Percentiles rank a stretch among this genome's conserved stretches.
Evolutionary conservation across 2,329 filamentous ascomycete genomes (phyloP).

Genomic region (Pleoardoris graminearum): DNA sequence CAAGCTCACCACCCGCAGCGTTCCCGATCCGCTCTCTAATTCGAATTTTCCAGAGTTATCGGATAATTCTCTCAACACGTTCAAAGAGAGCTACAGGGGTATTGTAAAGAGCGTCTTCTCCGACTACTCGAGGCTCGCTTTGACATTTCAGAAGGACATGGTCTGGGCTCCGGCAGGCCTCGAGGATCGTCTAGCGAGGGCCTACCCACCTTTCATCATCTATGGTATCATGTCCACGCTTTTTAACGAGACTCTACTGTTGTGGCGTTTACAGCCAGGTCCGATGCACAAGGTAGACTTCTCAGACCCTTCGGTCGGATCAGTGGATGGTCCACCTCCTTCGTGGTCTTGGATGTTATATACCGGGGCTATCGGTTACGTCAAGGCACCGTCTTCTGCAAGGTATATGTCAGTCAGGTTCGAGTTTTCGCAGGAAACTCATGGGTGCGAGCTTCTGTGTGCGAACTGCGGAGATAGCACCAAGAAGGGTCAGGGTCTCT

Average conservation of each 20-base stretch:
- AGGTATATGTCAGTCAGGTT: neutral
- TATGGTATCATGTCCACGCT: neutral
- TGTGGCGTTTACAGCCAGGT: neutral
- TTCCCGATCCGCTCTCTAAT: neutral
- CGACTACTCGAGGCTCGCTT: neutral
- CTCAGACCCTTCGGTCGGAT: neutral
- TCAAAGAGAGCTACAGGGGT: neutral
- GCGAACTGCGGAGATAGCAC: neutral
- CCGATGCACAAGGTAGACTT: neutral
- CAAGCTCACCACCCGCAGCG: neutral
- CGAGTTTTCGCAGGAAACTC: neutral
- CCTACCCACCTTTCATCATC: neutral
- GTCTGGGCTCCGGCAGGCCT: neutral
- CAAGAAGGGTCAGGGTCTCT: no score
- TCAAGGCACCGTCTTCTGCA: neutral
- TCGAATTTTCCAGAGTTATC: neutral
- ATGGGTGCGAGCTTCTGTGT: neutral
- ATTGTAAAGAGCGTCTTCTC: neutral
- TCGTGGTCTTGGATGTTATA: no score
- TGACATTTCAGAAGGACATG: neutral
- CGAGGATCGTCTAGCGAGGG: neutral
- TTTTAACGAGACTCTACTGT: neutral
- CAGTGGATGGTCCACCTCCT: neutral
- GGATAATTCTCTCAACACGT: neutral
- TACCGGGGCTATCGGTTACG: no score